Percentiles rank a stretch among this genome's conserved stretches.
Conservation (phyloP, 73 alveolate species). For the Urostyla sp. region DNA sequence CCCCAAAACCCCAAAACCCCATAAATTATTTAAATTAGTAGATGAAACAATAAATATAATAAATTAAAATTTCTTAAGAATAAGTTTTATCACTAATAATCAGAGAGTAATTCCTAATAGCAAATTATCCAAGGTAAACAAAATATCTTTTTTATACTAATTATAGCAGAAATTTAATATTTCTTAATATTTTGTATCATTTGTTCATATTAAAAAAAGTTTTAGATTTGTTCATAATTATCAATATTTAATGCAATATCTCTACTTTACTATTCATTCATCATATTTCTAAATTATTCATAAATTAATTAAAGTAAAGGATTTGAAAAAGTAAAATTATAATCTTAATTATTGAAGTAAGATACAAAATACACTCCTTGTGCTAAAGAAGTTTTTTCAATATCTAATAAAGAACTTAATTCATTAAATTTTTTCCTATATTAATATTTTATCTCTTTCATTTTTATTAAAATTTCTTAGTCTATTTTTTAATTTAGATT, state of each 20-base stretch:
- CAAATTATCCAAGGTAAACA: slow-evolving; percentile 29
- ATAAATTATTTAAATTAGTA: too few species aligned
- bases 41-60: too few species aligned
- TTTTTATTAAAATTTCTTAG: too few species aligned
- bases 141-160: slow-evolving; percentile 5
- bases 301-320: too few species aligned
- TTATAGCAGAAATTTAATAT: neutral
- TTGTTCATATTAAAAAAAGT: neutral
- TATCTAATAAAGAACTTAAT: neutral
- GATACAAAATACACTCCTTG: neutral
- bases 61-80: too few species aligned
- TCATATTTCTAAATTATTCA: too few species aligned
- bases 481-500: too few species aligned
- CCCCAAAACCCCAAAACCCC: too few species aligned
- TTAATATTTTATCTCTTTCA: neutral
- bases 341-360: neutral
- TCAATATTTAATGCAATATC: neutral
- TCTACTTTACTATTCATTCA: too few species aligned
- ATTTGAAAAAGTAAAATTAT: too few species aligned
- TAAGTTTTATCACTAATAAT: too few species aligned
- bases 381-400: neutral
- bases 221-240: neutral
- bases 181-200: neutral
- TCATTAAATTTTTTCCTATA: too few species aligned
- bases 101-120: neutral